Evolutionary conservation across 2,329 filamentous ascomycete species (phyloP), one percentile per base, ranked within the genome.

Genomic region (Cladophialophora bantiana): DNA sequence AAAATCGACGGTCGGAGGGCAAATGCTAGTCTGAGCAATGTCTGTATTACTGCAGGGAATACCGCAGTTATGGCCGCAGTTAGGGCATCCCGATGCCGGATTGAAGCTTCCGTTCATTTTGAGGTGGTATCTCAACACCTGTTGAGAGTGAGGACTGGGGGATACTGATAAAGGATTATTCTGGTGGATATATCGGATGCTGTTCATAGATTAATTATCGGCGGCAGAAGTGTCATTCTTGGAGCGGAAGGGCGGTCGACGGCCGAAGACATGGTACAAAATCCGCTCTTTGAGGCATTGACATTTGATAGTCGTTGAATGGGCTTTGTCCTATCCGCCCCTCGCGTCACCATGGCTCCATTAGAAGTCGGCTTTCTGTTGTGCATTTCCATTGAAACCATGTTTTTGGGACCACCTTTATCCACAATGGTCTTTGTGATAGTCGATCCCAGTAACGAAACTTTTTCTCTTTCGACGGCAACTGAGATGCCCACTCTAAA

Each of bases 401-500:
- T 48, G 15, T 31, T 31, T 6, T 20, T 15, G 42, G 55, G 7
- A 31, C 18, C 9, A 45, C 13, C 35, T 26, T 26, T 60, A 38
- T 50, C 20, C 26, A 31, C 48, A 50, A 31, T 5, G 12, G 45
- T 50, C 45, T 50, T 50, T 50, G 20, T 31, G 45, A 31, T 42
- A n/a, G 15, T n/a, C 2, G 40, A n/a, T n/a, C 38, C 15, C 12
- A 4, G 15, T 10, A 40, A 40, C 48, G 9, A 59, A 12, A 38
- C 42, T 15, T 15, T 4, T 20, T 10, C 36, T 26, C n/a, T 20
- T 36, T 13, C 40, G 5, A 2, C 15, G 57, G 40, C 20, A 40
- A 18, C 34, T 5, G 5, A 15, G 7, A 18, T 26, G 38, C 18
- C 26, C 15, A 13, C 13, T 35, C 69, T 65, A 71, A 48, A 72